Evolutionary conservation across 78 protist genomes (phyloP), one percentile per base, ranked within the genome.

Genomic region (Polysphondylium violaceum): DNA sequence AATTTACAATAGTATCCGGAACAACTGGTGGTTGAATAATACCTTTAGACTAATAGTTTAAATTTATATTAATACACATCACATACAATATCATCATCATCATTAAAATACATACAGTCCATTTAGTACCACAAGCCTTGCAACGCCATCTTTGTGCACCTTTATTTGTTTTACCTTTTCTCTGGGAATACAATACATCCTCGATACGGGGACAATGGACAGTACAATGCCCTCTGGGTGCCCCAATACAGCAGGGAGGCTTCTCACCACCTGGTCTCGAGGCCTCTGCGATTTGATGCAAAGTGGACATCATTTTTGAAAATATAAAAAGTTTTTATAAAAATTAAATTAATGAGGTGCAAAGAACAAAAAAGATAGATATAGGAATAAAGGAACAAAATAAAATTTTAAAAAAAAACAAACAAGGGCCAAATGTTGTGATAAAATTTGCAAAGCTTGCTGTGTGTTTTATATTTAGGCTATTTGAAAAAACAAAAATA

Each of bases 61-160:
- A 53, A 53, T 9, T 59, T 59, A 59, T 7, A 16, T 27, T 59
- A 12, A 25, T 3, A 59, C 23, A 23, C 6, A 31, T 25, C 11
- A 3, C 25, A 60, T 21, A 60, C 14, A 31, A 31, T 31, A 47
- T 47, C 7, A 47, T 47, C 23, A 47, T 47, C 23, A 47, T 31
- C 17, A 53, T 55, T 58, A 31, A n/a, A 40, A 40, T 64, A 69
- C 90, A 8, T 81, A 83, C 90, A 27, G 90, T 83, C 90, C 90
- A 83, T 58, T 83, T 83, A n/a, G 90, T 83, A 2, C 90, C 90
- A 69, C 90, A 83, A 33, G 90, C 90, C 41, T 83, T 83, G 43
- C 90, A 83, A 33, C 90, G 35, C 90, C 90, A 83, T 19, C 90
- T 51, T 69, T 83, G 90, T 0, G 90, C 90, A 9, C 90, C 90